phyloP scores from a whole-genome alignment of 2,329 filamentous ascomycete genomes.

The Eutypella sp. region DNA sequence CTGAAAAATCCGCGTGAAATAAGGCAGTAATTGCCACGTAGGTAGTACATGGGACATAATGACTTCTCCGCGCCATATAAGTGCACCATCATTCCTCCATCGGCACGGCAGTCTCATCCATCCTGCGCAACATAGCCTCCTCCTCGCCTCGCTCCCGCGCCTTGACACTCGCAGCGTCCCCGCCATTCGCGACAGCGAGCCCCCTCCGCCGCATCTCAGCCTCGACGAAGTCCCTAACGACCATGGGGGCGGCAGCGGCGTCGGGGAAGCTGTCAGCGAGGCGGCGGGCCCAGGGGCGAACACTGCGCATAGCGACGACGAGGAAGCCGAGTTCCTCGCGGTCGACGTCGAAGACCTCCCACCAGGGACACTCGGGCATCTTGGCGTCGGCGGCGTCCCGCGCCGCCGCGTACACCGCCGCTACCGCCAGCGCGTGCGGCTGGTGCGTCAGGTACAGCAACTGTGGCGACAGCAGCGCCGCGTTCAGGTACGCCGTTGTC shows the following conservation, averaged over 20 bases:
- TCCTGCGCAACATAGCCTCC: conserved; percentile 36
- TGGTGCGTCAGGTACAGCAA: conserved; percentile 90
- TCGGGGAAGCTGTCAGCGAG: conserved; percentile 54
- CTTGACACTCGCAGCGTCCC: conserved; percentile 11
- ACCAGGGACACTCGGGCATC: conserved; percentile 84
- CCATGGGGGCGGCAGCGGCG: conserved; percentile 40
- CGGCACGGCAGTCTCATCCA: conserved; percentile 30
- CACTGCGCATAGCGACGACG: conserved; percentile 77
- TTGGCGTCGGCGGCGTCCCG: conserved; percentile 67
- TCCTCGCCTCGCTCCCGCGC: conserved; percentile 35
- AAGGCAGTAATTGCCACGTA: neutral
- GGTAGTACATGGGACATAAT: neutral
- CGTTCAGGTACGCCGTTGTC: conserved; percentile 68
- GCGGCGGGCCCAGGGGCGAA: conserved; percentile 62
- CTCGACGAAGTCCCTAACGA: conserved; percentile 55
- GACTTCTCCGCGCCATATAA: no score
- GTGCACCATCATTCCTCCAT: conserved; percentile 17
- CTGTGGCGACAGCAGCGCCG: conserved; percentile 80
- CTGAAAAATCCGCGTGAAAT: no score
- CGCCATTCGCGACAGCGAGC: conserved; percentile 23
- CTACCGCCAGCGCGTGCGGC: conserved; percentile 76
- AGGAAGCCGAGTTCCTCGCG: conserved; percentile 91
- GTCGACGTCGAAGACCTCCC: conserved; percentile 97
- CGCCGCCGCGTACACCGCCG: conserved; percentile 86
- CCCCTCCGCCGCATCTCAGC: conserved; percentile 54